Conservation (phyloP, 495 filamentous ascomycete species). For the Penicillium cataractarum region DNA sequence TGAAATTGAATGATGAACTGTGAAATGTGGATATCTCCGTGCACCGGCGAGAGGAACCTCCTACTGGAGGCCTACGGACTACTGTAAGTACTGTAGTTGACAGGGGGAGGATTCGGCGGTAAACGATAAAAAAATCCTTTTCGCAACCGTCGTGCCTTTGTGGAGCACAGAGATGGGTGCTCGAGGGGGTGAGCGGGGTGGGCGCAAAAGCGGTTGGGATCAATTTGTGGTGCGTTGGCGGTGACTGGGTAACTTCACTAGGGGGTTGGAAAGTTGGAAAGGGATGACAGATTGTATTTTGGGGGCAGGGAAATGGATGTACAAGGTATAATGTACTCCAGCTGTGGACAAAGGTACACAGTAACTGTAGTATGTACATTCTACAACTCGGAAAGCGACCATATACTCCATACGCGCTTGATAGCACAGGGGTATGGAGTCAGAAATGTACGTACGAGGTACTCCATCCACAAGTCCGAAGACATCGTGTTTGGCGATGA, state of each 20-base stretch:
- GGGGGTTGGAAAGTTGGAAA: neutral
- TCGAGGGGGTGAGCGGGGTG: slow-evolving; percentile 5
- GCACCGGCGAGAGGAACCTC: neutral
- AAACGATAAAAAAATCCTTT: slow-evolving; percentile 2
- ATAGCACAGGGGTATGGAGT: neutral
- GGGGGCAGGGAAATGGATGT: neutral
- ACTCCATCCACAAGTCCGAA: neutral
- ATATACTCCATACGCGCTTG: neutral
- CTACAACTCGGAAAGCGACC: neutral
- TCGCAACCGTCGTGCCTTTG: slow-evolving; percentile 3
- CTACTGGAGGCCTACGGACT: no score
- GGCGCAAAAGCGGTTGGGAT: slow-evolving; percentile 12
- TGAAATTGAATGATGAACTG: neutral
- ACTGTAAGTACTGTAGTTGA: neutral
- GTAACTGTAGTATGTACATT: neutral
- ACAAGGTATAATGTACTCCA: neutral
- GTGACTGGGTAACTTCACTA: slow-evolving; percentile 13
- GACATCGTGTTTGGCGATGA: neutral
- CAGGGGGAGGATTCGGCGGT: slow-evolving; percentile 2
- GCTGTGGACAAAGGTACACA: no score
- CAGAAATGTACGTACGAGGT: neutral
- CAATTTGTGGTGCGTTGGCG: slow-evolving; percentile 9
- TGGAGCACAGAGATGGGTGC: slow-evolving; percentile 23
- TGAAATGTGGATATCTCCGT: neutral
- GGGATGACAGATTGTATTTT: neutral